Evolutionary conservation across 1,139 yeast genomes (phyloP).

Genomic region (Yarrowia galli): DNA sequence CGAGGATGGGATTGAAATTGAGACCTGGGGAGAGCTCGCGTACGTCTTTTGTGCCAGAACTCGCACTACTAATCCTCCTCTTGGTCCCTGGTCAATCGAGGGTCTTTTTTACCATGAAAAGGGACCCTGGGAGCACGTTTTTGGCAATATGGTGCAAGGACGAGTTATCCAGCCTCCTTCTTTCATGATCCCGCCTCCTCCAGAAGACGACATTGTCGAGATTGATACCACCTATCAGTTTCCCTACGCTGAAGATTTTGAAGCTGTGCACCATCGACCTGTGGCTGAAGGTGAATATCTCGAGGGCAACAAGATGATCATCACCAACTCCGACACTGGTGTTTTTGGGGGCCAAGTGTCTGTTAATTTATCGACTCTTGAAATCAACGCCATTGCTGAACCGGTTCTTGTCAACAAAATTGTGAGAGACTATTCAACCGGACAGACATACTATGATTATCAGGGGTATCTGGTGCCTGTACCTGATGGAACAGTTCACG

Average conservation of each 20-base stretch:
- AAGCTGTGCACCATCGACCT: slow-evolving; percentile 15
- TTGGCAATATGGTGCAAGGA: neutral
- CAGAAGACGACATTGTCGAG: slow-evolving; percentile 4
- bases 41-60: neutral
- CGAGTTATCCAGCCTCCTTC: neutral
- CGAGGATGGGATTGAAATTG: neutral
- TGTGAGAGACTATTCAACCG: neutral
- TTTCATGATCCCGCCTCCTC: neutral
- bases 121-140: slow-evolving; percentile 20
- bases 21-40: slow-evolving; percentile 8
- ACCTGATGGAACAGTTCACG: slow-evolving; percentile 2
- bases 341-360: slow-evolving; percentile 6
- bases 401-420: slow-evolving; percentile 2
- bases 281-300: slow-evolving; percentile 19
- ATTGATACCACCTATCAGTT: slow-evolving; percentile 12
- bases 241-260: slow-evolving; percentile 8
- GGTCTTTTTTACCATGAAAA: neutral
- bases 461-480: neutral
- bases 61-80: neutral
- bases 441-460: neutral
- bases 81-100: slow-evolving; percentile 3
- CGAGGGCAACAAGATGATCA: slow-evolving; percentile 19
- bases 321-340: slow-evolving; percentile 6
- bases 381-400: neutral
- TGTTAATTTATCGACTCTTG: slow-evolving; percentile 12